Evolutionary conservation across 2,329 filamentous ascomycete species (phyloP).

Genomic region (Phialophora expanda): DNA sequence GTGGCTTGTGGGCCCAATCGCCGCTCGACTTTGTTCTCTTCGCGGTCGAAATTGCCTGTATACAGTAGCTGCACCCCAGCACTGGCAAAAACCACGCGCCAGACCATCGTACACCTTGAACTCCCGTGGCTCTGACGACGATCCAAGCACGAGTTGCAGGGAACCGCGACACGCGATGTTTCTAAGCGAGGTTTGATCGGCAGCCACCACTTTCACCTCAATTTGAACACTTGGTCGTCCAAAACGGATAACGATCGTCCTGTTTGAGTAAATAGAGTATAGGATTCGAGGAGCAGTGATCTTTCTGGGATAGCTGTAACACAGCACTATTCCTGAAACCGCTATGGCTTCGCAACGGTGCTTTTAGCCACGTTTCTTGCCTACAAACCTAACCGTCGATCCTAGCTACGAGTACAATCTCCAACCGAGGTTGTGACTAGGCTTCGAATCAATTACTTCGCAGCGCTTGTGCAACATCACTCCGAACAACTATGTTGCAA

Average conservation of each 20-base stretch:
- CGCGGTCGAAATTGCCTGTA: constrained; percentile 4
- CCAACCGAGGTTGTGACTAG: not conserved
- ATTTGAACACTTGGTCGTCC: constrained; percentile 7
- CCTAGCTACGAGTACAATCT: constrained; percentile 8
- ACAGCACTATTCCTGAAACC: not conserved
- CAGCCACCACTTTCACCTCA: constrained; percentile 11
- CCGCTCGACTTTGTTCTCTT: not conserved
- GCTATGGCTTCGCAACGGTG: not conserved
- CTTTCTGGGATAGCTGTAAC: not conserved
- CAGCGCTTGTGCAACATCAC: constrained; percentile 6
- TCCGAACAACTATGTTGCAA: not conserved
- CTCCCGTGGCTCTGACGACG: not conserved
- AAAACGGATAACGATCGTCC: constrained; percentile 11
- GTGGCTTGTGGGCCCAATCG: constrained; percentile 5
- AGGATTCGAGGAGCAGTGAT: not conserved
- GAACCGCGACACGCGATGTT: constrained; percentile 4
- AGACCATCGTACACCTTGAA: not conserved
- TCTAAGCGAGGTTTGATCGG: constrained; percentile 16
- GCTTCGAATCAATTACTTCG: constrained; percentile 1
- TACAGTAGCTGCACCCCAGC: not conserved
- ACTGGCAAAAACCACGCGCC: not conserved
- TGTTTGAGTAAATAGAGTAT: not conserved
- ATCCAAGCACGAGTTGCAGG: constrained; percentile 6
- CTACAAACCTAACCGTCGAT: not conserved
- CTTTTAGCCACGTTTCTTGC: constrained; percentile 1